Evolutionary conservation across 2,329 filamentous ascomycete genomes (phyloP), one percentile per base, ranked within the genome.

Genomic region (Xylariaceae sp.): DNA sequence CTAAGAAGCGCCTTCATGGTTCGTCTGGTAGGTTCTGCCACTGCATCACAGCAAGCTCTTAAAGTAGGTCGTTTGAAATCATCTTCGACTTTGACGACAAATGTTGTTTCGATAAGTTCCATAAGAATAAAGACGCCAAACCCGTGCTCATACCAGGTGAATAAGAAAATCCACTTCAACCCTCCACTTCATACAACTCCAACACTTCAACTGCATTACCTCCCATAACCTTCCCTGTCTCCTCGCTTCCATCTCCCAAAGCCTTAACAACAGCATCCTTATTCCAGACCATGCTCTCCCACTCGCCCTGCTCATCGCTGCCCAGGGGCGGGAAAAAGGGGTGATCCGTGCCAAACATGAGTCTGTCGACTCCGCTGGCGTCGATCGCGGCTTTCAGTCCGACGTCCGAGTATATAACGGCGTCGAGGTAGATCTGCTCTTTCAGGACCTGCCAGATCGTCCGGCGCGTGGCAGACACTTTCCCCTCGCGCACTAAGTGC

Each of bases 391-490:
- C 85, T 56, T 77, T 82, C 45, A 91, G 64, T 0, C 85, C 86
- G 8, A 88, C 80, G 37, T 85, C 80, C 0, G 84, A 87, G 64
- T 93, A 90, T 6, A 94, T 79, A 12, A 95, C 90, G 0, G 89
- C 89, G 67, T 95, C 90, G 1, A 96, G 76, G 62, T 90, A 93
- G 37, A 95, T 79, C 68, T 95, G 93, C 52, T 81, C 83, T 55
- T 70, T 71, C 27, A 85, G 70, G 16, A 71, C 74, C 70, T 74
- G 67, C 80, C 73, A 82, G 46, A 77, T 60, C 16, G 73, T 74
- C 61, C 77, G 58, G 48, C 83, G 67, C 7, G 23, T 17, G n/a
- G 49, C 36, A 2, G 71, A 65, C 1, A 74, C 69, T 58, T 76
- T 80, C 8, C 83, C 84, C 49, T 82, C 76, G 1, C 74, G 71